Base-by-base conservation (phyloP, 148 eudicot species). In the Rhododendron henanense region DNA sequence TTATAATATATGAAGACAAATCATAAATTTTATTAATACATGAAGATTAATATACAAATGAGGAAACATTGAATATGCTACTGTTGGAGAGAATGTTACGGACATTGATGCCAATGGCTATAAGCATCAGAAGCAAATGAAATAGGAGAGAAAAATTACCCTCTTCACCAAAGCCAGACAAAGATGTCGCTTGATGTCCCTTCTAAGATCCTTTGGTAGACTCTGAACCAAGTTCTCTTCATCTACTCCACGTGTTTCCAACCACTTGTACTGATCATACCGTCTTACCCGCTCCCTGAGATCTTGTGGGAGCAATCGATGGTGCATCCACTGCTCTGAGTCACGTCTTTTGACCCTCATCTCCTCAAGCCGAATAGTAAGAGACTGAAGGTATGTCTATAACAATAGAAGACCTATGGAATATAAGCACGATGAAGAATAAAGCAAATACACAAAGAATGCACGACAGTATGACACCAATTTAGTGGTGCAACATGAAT, bases 301-400 rank as follows among this genome's bases (percentile, higher is more conserved):
- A 79, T 95, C 97, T 50, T 87, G 92, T 5, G 98, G 98, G 53
- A 95, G 93, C 88, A 95, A 88, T 39, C 98, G 97, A 87, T 95
- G 98, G 85, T 93, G 98, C 98, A 95, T 95, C 97, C 98, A 95
- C 89, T 95, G 98, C 91, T 95, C 97, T 37, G 98, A 95, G 87
- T 95, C 98, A 44, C 97, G 98, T 89, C 98, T 94, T 92, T 95
- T 95, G 73, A 95, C 95, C 88, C 98, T 95, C 98, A 95, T 95
- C 91, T 95, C 98, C 87, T 95, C 98, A 76, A 95, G 95, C 39
- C 97, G 93, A 87, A 95, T 92, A 11, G 98, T 95, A 79, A 95
- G 98, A 85, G 97, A 94, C 77, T 95, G 98, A 74, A 95, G 97
- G 89, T 95, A 95, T 33, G 98, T 95, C 97, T 95, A 95, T 78